A percentile compares a stretch with the other conserved stretches of the same genome.
phyloP scores from a whole-genome alignment of 2,329 filamentous ascomycete species.

The Cytospora piceicola region DNA sequence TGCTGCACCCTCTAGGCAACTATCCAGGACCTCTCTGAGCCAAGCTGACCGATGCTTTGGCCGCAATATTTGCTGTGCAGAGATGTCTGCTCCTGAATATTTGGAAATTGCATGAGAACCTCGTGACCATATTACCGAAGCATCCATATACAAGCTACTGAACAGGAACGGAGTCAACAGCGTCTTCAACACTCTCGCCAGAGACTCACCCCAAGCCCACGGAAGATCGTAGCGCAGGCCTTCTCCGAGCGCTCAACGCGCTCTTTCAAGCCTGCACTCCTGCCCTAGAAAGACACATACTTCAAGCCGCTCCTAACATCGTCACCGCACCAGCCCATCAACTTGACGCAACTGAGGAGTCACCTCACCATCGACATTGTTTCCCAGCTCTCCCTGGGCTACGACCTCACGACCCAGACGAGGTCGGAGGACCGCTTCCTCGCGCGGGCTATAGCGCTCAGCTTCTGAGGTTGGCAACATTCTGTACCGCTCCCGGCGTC shows the following conservation, averaged over 20 bases:
- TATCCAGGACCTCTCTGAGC: not conserved
- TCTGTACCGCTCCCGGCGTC: too few relatives aligned
- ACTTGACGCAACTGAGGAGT: not conserved
- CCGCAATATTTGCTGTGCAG: not conserved
- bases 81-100: constrained; percentile 1
- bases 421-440: not conserved
- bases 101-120: not conserved
- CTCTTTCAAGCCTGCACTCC: constrained; percentile 31
- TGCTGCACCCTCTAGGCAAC: not conserved
- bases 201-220: constrained; percentile 27
- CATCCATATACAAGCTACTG: not conserved
- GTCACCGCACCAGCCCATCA: not conserved
- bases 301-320: not conserved
- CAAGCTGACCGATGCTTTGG: not conserved
- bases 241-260: constrained; percentile 32
- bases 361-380: constrained; percentile 7
- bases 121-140: not conserved
- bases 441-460: not conserved
- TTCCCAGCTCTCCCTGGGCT: constrained; percentile 7
- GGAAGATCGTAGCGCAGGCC: constrained; percentile 27
- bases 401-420: not conserved
- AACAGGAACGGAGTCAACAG: not conserved
- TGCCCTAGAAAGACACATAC: constrained; percentile 10
- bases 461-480: constrained; percentile 6
- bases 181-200: constrained; percentile 29